Percentiles rank a stretch among this genome's conserved stretches.
These are phyloP conservation scores for Xylaria scruposa DNA, from an alignment of 495 filamentous ascomycete genomes.

Conservation along the genomic window DNA sequence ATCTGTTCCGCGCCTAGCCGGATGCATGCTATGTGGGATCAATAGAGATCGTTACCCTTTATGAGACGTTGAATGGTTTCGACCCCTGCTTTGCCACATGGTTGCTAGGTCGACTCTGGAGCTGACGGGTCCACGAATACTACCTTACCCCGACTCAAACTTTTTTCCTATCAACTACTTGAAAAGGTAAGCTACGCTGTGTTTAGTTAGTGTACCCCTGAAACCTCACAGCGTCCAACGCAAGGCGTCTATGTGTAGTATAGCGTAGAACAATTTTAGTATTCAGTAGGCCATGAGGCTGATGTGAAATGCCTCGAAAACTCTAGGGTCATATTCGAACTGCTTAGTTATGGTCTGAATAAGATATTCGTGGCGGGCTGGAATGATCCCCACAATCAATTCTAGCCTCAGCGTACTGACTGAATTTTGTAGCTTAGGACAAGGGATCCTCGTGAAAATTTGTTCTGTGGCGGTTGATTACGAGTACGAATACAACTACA, in stretches of 20 bases:
- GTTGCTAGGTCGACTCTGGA: constrained; percentile 18
- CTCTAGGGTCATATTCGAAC: not conserved
- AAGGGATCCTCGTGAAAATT: constrained; percentile 1
- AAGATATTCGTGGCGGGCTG: not conserved
- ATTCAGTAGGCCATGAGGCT: not conserved
- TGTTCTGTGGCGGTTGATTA: constrained; percentile 1
- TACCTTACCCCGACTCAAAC: constrained; percentile 6
- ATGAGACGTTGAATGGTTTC: not conserved
- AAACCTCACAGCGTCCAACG: not conserved
- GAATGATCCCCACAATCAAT: not conserved
- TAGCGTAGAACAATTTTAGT: not conserved
- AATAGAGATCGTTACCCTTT: not conserved
- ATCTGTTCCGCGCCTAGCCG: constrained; percentile 5
- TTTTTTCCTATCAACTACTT: constrained; percentile 10
- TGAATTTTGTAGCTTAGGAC: not conserved
- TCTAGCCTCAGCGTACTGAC: not conserved
- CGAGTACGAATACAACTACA: not conserved
- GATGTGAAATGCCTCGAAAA: not conserved
- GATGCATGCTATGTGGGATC: constrained; percentile 18
- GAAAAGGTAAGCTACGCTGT: not conserved
- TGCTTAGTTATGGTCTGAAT: not conserved
- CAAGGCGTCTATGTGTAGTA: not conserved
- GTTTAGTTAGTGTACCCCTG: not conserved
- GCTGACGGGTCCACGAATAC: not conserved
- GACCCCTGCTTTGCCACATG: constrained; percentile 17